phyloP scores from a whole-genome alignment of 805 yeast genomes.

The Starmerella powellii region DNA sequence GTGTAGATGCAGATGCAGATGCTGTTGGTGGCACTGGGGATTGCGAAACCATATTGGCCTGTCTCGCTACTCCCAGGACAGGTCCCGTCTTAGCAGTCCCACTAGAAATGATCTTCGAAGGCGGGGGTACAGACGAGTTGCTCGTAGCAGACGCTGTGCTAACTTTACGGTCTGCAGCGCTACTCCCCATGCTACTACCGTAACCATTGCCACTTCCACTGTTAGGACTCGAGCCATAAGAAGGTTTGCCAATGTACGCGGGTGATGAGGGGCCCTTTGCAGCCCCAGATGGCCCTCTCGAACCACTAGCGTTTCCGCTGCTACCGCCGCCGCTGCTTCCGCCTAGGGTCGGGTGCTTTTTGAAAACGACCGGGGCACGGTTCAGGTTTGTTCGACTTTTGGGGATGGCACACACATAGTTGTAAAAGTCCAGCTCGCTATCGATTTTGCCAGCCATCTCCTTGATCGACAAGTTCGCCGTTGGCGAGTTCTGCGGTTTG shows the following conservation, averaged over 20 bases:
- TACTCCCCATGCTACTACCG: neutral
- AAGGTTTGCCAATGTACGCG: no score
- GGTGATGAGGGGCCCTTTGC: neutral
- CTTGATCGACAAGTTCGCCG: conserved; percentile 55
- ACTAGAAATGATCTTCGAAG: conserved; percentile 15
- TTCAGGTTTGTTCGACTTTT: conserved; percentile 24
- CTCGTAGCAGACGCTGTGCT: conserved; percentile 10
- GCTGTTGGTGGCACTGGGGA: neutral
- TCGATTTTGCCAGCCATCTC: conserved; percentile 64
- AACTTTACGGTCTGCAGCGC: conserved; percentile 12
- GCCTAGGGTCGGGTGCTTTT: conserved; percentile 28
- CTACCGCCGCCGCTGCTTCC: conserved; percentile 1
- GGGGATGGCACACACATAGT: conserved; percentile 40
- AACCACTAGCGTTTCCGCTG: neutral
- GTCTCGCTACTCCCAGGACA: conserved; percentile 14
- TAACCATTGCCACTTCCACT: neutral
- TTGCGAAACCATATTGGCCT: neutral
- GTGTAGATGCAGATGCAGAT: neutral
- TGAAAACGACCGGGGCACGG: conserved; percentile 27
- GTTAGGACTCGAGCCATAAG: no score
- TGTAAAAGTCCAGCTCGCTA: conserved; percentile 70
- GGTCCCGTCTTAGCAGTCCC: conserved; percentile 27
- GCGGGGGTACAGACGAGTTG: conserved; percentile 15
- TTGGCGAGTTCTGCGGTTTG: conserved; percentile 31
- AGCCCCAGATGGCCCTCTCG: neutral